Base-by-base conservation (phyloP, 2,329 filamentous ascomycete species). In the Dryadomyces quercus-mongolicae region DNA sequence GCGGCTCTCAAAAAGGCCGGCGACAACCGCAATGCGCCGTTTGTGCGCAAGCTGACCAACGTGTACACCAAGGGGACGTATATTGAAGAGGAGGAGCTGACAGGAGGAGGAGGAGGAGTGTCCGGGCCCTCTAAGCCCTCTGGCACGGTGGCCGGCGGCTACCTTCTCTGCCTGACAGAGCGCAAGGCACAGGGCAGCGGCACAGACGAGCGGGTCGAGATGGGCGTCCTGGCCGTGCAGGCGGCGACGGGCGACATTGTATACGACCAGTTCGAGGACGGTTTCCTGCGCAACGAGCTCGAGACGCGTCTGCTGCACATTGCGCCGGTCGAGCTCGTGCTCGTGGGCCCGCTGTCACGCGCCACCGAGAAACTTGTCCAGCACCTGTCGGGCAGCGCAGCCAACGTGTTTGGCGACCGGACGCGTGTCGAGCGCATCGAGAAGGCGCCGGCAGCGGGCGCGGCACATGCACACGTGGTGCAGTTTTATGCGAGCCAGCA, bases 21-120 rank as follows among this genome's bases (percentile, higher is more conserved):
- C 47, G 90, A 95, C 66, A 98, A 97, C 68, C 82, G 88, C 55
- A 96, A 95, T 64, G 81, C 90, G 0, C 91, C 93, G 0, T 98
- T 98, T 62, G 81, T 89, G 42, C 83, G 93, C 40, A 93, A 95
- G 63, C 81, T 98, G 62, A 97, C 93, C 16, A 96, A 95, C 64
- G 76, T 98, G 7, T 98, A 98, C 70, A 98, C 93, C 9, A 98
- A 97, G 68, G 93, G 91, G 46, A 98, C 93, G 2, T 98, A 97
- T 62, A 85, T 98, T 55, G 93, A 97, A 64, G 93, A 98, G 66
- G 78, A 88, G 10, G 92, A 93, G n/a, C n/a, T n/a, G n/a, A n/a
- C n/a, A n/a, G 58, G 88, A 88, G 25, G 69, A 95, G 5, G 85
- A 52, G 71, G 73, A 71, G 54, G 63, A 73, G 63, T 60, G 71